Evolutionary conservation across 1,139 yeast genomes (phyloP), one percentile per base, ranked within the genome.

Genomic region (Yamadazyma atmosphaerica): DNA sequence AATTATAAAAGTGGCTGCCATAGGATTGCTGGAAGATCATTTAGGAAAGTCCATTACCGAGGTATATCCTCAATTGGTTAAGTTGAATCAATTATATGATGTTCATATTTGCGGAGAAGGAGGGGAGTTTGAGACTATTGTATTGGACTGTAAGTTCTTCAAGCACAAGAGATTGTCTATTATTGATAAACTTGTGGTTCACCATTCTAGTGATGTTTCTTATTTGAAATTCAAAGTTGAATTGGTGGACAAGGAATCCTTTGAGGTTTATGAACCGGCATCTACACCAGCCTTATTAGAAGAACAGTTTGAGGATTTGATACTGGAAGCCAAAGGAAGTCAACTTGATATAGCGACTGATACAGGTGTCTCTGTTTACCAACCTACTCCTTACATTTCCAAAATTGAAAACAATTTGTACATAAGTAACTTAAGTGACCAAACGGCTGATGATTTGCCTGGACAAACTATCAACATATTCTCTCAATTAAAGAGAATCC

Each of bases 61-160:
- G 47, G 65, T 85, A 49, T 76, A 77, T 40, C 84, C 88, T 0
- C 73, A 68, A 1, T 61, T 92, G 54, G 52, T 74, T 9, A 68
- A 68, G 29, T 65, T 90, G 47, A 85, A 90, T 54, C 49, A 58
- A 9, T 63, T 67, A 61, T 90, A 79, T 58, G 95, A 90, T 2
- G 86, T 90, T 8, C 97, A 92, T 58, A 80, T 92, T 0, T 92
- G 98, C 65, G 98, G 98, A 7, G 98, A 92, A 66, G 98, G 98
- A 15, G 98, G 98, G 1, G 98, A 92, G 60, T 92, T 89, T 58
- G 98, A 92, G 57, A 84, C 96, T 0, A 67, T 90, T 49, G 98
- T 92, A 2, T 68, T 92, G 22, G 97, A 92, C 60, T 86, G 95
- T 2, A 95, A 96, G 0, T 81, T 86, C 43, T 92, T 92, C 62